Base-by-base conservation (phyloP, 2,329 filamentous ascomycete genomes). In the Colletotrichum salicis region DNA sequence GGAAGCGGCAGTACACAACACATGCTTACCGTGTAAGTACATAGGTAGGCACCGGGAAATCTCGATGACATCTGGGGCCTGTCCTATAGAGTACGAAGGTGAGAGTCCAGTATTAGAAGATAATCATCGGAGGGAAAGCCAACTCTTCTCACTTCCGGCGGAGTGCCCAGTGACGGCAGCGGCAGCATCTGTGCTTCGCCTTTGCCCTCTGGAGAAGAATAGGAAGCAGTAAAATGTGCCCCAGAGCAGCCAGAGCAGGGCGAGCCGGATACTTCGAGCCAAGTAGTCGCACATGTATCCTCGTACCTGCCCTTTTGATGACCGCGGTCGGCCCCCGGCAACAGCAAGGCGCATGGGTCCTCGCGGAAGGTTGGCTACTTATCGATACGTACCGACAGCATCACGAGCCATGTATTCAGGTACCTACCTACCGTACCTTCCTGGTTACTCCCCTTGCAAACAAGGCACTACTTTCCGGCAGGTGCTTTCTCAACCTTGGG, bases 381-480 rank as follows among this genome's bases (percentile, higher is more conserved):
- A 1, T 1, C 7, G n/a, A 22, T 58, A 68, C 41, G 64, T 71
- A 63, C 33, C 27, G 13, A 3, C 8, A 4, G 24, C 1, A 15
- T 15, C 11, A 24, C 8, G 8, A 41, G 51, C 24, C 24, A 22
- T 31, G 55, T 33, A 41, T 19, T 35, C 33, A 12, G 7, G 8
- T 15, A 48, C 41, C 41, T 15, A 48, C 41, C 41, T 24, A 2
- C 22, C 27, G 55, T 62, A 37, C 22, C 33, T 24, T 5, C 19
- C 15, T 22, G 27, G 27, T 5, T 51, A 10, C 45, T n/a, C 27
- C 45, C 69, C 69, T 56, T 60, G 59, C 45, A 63, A 69, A 60
- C 54, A 59, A 64, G 65, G 70, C 48, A 55, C 27, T 69, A 55
- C 41, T 64, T 60, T 64, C 59, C 59, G 69, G 54, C 54, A 71